phyloP scores from a whole-genome alignment of 2,329 filamentous ascomycete species.

The Fusarium sterilihyphosum region DNA sequence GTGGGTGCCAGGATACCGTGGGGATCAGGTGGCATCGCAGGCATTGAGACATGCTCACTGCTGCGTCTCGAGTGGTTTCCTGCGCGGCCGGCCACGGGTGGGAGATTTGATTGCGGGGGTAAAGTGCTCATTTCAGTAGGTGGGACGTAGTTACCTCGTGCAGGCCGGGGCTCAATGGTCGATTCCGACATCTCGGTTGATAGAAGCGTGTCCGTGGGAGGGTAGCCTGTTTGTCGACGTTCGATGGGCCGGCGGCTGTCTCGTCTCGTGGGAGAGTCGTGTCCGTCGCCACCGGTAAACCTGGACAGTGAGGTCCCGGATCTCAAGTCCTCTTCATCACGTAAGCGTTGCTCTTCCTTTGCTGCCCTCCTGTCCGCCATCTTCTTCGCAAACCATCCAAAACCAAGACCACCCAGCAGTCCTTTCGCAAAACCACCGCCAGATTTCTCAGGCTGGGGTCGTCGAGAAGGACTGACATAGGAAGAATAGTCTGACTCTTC shows the following conservation, averaged over 20 bases:
- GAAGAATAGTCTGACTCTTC: conserved; percentile 69
- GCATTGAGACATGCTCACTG: conserved; percentile 58
- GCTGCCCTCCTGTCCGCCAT: conserved; percentile 65
- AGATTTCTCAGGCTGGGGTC: conserved; percentile 57
- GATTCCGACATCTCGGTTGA: conserved; percentile 51
- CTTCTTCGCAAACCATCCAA: conserved; percentile 75
- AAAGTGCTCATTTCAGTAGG: conserved; percentile 36
- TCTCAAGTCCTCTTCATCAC: conserved; percentile 63
- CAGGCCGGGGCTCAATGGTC: conserved; percentile 45
- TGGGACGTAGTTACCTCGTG: conserved; percentile 41
- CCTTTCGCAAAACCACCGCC: conserved; percentile 65
- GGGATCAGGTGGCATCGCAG: conserved; percentile 63
- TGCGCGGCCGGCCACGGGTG: conserved; percentile 33
- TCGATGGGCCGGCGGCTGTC: conserved; percentile 45
- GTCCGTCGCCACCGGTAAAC: conserved; percentile 77
- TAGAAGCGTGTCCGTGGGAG: conserved; percentile 39
- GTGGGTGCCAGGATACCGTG: conserved; percentile 52
- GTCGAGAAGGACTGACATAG: conserved; percentile 70
- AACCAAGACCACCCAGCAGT: conserved; percentile 68
- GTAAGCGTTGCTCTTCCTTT: conserved; percentile 58
- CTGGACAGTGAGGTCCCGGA: conserved; percentile 70
- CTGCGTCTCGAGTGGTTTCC: conserved; percentile 55
- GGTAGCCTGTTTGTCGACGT: conserved; percentile 46
- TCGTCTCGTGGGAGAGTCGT: conserved; percentile 59
- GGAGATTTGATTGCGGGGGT: conserved; percentile 36